Conservation (phyloP, 2,329 filamentous ascomycete species). For the Bipolaris zeicola region DNA sequence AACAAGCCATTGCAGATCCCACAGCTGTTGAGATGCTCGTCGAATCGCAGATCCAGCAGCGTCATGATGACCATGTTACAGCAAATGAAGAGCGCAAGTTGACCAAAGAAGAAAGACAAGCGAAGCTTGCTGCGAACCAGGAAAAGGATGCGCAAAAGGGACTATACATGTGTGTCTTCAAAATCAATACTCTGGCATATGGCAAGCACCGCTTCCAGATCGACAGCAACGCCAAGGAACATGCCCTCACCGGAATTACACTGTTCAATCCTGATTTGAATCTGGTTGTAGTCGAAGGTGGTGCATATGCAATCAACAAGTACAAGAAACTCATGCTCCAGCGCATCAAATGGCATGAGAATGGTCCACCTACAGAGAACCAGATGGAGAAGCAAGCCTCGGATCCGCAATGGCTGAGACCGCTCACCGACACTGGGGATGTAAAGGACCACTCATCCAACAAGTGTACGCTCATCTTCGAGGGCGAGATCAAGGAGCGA, state of each 20-base stretch:
- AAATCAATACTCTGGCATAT: constrained; percentile 85
- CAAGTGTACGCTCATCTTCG: constrained; percentile 83
- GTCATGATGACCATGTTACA: constrained; percentile 76
- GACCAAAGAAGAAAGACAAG: constrained; percentile 82
- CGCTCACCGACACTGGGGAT: constrained; percentile 76
- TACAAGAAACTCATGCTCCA: constrained; percentile 94
- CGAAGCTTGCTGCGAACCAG: constrained; percentile 83
- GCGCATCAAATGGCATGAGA: constrained; percentile 94
- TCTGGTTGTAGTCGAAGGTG: constrained; percentile 89
- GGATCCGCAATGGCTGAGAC: constrained; percentile 74
- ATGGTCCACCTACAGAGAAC: constrained; percentile 68
- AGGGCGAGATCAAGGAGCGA: constrained; percentile 82
- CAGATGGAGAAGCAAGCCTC: constrained; percentile 65
- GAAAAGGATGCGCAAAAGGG: constrained; percentile 87
- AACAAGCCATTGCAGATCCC: constrained; percentile 91
- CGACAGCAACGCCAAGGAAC: constrained; percentile 87
- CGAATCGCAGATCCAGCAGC: constrained; percentile 88
- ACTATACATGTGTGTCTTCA: constrained; percentile 85
- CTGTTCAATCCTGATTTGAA: constrained; percentile 89
- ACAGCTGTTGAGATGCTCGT: constrained; percentile 96
- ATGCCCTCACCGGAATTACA: constrained; percentile 85
- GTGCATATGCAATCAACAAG: constrained; percentile 77
- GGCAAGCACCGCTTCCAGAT: constrained; percentile 94
- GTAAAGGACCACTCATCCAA: constrained; percentile 84
- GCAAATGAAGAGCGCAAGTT: constrained; percentile 85